Base-by-base conservation (phyloP, 306 rosid genomes). In the Clitoria ternatea region DNA sequence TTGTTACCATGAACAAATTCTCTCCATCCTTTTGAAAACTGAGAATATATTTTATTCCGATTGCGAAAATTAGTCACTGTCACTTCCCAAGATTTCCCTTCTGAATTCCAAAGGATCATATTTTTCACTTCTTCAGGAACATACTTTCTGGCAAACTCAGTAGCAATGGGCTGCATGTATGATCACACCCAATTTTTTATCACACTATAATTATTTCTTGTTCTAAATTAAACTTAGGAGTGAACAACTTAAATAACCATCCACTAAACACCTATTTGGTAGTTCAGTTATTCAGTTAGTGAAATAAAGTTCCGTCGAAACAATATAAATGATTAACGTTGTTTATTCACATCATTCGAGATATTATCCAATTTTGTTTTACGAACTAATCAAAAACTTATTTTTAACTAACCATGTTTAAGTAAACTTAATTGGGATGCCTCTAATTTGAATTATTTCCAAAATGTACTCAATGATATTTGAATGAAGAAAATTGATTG, bases 71-170 rank as follows among this genome's bases (percentile, higher is more conserved):
- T 5, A 17, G 4, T 1, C 43, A 54, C 54, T 1, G 1, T 4
- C 39, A 37, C 50, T 36, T 52, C 27, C 65, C 75, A 69, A 39
- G 4, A 39, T 24, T 54, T 69, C 24, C 75, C 54, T 53, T 39
- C 26, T 0, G n/a, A 15, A 27, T 39, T 54, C 65, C 60, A n/a
- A 54, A 69, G 54, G 23, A 1, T 14, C 27, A 54, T 24, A 13
- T 9, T 6, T 54, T 54, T 54, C 6, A 69, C 43, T 3, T 2
- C 18, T 14, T 43, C 54, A 50, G 36, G 37, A 15, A 54, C 13
- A 11, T 69, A 6, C 42, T 54, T 39, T 17, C 40, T 69, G 27
- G 42, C 30, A 69, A 69, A 69, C 29, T 54, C 42, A 1, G 20
- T 17, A 39, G 65, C 30, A 37, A 69, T 17, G 3, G 17, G 39